These are phyloP conservation scores for Pseudognaphalium luteoalbum DNA, from an alignment of 129 eudicot species.

Conservation along the genomic window DNA sequence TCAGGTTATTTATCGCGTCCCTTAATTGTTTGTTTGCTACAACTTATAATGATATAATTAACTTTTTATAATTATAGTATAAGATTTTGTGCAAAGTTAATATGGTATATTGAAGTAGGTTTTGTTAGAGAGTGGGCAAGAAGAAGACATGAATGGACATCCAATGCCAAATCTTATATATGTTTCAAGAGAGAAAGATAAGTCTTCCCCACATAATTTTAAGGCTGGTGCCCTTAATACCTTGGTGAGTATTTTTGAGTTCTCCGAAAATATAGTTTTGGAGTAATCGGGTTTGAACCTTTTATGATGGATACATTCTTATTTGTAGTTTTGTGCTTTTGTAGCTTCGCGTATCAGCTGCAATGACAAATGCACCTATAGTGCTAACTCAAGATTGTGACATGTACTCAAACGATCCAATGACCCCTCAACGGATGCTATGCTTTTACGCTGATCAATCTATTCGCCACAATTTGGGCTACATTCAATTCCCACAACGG, in stretches of 20 bases:
- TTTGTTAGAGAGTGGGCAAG: conserved; percentile 43
- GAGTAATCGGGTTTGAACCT: neutral
- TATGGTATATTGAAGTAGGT: conserved; percentile 38
- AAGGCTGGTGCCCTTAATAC: conserved; percentile 92
- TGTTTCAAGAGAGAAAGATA: conserved; percentile 64
- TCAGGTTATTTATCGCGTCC: conserved; percentile 40
- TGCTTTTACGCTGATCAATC: conserved; percentile 59
- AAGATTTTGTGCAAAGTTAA: neutral
- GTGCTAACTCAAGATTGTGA: conserved; percentile 70
- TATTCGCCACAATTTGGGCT: conserved; percentile 44
- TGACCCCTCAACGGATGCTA: conserved; percentile 52
- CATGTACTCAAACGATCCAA: conserved; percentile 83
- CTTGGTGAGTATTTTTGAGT: conserved; percentile 43
- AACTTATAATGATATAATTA: neutral
- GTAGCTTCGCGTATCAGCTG: conserved; percentile 80
- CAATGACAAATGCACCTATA: conserved; percentile 71
- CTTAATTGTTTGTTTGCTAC: neutral
- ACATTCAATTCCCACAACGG: conserved; percentile 71
- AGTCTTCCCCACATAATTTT: conserved; percentile 51
- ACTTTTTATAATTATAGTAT: neutral
- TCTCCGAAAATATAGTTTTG: neutral
- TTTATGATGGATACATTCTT: neutral
- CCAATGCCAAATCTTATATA: conserved; percentile 76
- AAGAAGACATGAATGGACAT: conserved; percentile 42
- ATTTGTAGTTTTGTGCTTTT: conserved; percentile 3